Conservation (phyloP, 495 filamentous ascomycete species). For the Aspergillus carlsbadensis region DNA sequence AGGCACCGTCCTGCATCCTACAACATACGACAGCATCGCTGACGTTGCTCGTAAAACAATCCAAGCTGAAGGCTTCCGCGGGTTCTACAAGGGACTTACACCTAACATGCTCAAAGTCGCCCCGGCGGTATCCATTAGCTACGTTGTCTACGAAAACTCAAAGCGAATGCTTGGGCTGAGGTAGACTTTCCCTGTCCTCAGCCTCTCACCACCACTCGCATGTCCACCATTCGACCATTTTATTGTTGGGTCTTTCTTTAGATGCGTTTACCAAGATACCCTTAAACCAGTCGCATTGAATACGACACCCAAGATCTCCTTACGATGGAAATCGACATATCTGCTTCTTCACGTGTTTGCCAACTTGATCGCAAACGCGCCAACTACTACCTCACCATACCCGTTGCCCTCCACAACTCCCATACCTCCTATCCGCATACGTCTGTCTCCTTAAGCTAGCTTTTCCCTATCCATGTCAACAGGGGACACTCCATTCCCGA, state of each 20-base stretch:
- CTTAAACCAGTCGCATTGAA: conserved; percentile 17
- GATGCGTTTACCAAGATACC: conserved; percentile 32
- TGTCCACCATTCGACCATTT: not conserved
- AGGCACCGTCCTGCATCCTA: conserved; percentile 85
- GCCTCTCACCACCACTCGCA: not conserved
- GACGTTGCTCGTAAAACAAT: conserved; percentile 84
- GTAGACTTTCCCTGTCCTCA: conserved; percentile 34
- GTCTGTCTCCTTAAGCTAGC: not conserved
- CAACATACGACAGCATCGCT: conserved; percentile 83
- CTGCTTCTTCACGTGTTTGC: not conserved
- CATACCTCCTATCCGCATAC: not conserved
- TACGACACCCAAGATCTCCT: conserved; percentile 1
- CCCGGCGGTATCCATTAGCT: conserved; percentile 94
- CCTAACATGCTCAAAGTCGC: conserved; percentile 97
- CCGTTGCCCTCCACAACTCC: not conserved
- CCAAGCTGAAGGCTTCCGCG: conserved; percentile 76
- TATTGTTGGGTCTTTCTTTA: conserved; percentile 21
- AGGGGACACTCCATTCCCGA: not conserved
- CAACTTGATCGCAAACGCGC: conserved; percentile 4
- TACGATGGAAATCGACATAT: conserved; percentile 12
- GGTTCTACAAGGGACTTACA: conserved; percentile 92
- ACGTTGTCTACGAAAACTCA: conserved; percentile 95
- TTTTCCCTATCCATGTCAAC: not conserved
- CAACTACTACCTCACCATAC: not conserved
- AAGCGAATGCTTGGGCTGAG: conserved; percentile 74